Evolutionary conservation across 192 early-diverging fungal species (phyloP).

Genomic region (Gaertneriomyces sp.): DNA sequence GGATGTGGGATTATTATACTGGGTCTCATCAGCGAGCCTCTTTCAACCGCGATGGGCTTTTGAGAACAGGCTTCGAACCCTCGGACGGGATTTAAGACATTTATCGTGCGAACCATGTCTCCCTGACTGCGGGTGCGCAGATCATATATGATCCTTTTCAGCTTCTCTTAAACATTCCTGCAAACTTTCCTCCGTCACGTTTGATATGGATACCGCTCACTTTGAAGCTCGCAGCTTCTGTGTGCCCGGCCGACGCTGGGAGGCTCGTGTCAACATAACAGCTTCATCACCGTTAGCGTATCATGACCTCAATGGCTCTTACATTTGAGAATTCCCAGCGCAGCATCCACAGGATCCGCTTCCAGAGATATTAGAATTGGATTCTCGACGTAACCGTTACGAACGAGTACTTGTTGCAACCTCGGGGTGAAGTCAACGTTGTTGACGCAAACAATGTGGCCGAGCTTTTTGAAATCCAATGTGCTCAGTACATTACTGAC

Average conservation of each 20-base stretch:
- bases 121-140: too few relatives aligned
- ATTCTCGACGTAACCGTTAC: slow-evolving; percentile 34
- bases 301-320: slow-evolving; percentile 20
- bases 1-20: too few relatives aligned
- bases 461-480: slow-evolving; percentile 37
- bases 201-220: slow-evolving; percentile 40
- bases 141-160: slow-evolving; percentile 5
- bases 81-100: too few relatives aligned
- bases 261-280: not conserved
- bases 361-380: slow-evolving; percentile 39
- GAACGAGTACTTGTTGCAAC: slow-evolving; percentile 47
- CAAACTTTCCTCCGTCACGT: slow-evolving; percentile 45
- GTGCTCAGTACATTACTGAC: slow-evolving; percentile 40
- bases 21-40: too few relatives aligned
- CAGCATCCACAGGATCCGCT: slow-evolving; percentile 49
- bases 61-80: too few relatives aligned
- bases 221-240: slow-evolving; percentile 25
- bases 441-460: slow-evolving; percentile 43
- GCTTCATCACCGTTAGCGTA: not conserved
- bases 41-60: too few relatives aligned
- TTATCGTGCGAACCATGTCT: too few relatives aligned
- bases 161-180: slow-evolving; percentile 36
- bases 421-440: slow-evolving; percentile 39
- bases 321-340: slow-evolving; percentile 48
- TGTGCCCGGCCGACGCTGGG: slow-evolving; percentile 34